Evolutionary conservation across 805 yeast genomes (phyloP), one percentile per base, ranked within the genome.

Genomic region (Pichia membranifaciens): DNA sequence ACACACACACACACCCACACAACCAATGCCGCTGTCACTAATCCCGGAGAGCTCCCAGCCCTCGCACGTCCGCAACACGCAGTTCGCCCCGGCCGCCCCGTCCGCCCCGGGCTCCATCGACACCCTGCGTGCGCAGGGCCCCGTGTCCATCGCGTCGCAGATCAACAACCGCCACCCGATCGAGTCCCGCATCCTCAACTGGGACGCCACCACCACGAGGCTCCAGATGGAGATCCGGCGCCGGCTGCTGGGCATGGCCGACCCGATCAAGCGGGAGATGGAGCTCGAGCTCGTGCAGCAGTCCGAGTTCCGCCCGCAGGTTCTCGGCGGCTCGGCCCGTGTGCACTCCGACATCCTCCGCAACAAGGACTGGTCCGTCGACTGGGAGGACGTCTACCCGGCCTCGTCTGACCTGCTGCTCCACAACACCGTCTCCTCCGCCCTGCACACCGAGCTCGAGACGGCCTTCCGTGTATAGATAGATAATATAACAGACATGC

Each of bases 241-340:
- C 62, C 78, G 95, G 55, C 68, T 86, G 16, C 89, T 85, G 64
- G 99, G 99, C 15, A 80, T 91, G 41, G 96, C 93, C 10, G 98
- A 87, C 59, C 97, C 99, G 8, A 84, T 91, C 65, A 83, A 83
- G 61, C 76, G 97, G 60, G 80, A 82, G 29, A 89, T 93, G 96
- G 99, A 93, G 58, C 69, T 87, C 60, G 72, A 79, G 48, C 75
- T 91, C 22, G 84, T 91, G 3, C 78, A 79, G 40, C 71, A 74
- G 42, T 78, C 86, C 13, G 88, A 85, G 50, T 81, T 81, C 64
- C 79, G 73, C 51, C 96, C 96, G 6, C 60, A 67, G 29, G 64
- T 74, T 5, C 66, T 81, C 41, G 88, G 88, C 13, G 84, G 81
- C 6, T 57, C 78, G 6, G 69, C 74, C 39, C 71, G 76, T 49